Evolutionary conservation across 345 rosid species (phyloP).

Genomic region (Hevea brasiliensis): DNA sequence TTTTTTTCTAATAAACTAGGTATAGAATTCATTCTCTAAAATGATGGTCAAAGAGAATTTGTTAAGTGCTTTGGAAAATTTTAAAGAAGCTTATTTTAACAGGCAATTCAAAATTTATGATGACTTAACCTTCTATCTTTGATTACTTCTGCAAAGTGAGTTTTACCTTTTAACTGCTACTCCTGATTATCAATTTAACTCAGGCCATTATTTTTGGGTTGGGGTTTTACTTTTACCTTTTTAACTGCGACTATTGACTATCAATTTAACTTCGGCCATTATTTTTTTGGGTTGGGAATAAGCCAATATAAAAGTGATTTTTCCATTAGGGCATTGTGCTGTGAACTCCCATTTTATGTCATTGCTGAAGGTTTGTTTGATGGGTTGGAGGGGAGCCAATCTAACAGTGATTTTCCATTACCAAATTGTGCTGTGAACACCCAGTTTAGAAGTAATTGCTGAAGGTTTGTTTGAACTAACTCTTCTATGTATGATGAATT

Average conservation of each 20-base stretch:
- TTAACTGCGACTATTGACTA: no score
- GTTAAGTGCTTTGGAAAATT: background rate
- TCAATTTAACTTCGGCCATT: no score
- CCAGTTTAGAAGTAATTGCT: background rate
- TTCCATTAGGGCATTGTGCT: no score
- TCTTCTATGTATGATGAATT: background rate
- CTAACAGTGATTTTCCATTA: background rate
- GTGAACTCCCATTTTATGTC: no score
- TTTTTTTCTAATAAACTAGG: background rate
- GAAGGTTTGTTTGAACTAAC: background rate
- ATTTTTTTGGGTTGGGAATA: no score
- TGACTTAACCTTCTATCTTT: background rate
- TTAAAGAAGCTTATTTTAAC: background rate
- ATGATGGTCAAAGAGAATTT: background rate
- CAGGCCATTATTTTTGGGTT: background rate
- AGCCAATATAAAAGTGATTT: no score
- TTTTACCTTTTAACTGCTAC: background rate
- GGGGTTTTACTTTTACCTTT: no score
- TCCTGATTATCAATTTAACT: background rate
- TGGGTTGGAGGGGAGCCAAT: no score
- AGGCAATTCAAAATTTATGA: background rate
- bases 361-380: no score
- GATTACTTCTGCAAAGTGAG: background rate
- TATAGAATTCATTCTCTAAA: background rate
- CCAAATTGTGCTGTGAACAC: constrained; percentile 1